Conservation (phyloP, 257 asterid species). For the Nicotiana benthamiana region DNA sequence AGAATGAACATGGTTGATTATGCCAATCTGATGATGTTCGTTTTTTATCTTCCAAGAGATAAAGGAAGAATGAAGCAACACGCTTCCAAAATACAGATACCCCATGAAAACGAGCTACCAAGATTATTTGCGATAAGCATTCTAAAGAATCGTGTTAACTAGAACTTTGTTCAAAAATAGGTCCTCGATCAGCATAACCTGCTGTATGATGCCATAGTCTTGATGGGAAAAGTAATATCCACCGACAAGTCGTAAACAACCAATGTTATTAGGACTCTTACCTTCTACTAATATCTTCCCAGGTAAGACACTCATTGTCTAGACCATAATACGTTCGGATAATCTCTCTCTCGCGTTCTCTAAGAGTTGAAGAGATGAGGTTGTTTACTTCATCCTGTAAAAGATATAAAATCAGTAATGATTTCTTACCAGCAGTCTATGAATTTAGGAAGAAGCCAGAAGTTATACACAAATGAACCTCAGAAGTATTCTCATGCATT, state of each 20-base stretch:
- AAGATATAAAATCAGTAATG: background rate
- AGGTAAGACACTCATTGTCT: constrained; percentile 78
- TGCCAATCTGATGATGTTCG: background rate
- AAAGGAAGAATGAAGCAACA: background rate
- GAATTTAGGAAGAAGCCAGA: background rate
- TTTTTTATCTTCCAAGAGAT: background rate
- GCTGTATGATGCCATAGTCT: background rate
- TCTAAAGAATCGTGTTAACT: background rate
- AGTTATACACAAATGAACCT: background rate
- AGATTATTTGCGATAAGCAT: background rate
- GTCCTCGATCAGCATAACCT: background rate
- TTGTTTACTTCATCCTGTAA: constrained; percentile 79
- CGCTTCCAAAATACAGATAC: background rate
- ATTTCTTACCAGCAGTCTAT: background rate
- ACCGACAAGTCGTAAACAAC: background rate
- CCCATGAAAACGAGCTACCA: background rate
- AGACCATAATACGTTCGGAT: constrained; percentile 81
- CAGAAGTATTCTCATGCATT: background rate
- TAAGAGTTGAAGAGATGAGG: constrained; percentile 49
- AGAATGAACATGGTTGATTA: background rate
- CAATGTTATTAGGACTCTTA: constrained; percentile 9
- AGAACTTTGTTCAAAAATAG: background rate
- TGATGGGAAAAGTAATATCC: background rate
- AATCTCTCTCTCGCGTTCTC: constrained; percentile 77
- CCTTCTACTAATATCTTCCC: constrained; percentile 98